Evolutionary conservation across 495 filamentous ascomycete genomes (phyloP).

Genomic region (Xylaria bambusicola): DNA sequence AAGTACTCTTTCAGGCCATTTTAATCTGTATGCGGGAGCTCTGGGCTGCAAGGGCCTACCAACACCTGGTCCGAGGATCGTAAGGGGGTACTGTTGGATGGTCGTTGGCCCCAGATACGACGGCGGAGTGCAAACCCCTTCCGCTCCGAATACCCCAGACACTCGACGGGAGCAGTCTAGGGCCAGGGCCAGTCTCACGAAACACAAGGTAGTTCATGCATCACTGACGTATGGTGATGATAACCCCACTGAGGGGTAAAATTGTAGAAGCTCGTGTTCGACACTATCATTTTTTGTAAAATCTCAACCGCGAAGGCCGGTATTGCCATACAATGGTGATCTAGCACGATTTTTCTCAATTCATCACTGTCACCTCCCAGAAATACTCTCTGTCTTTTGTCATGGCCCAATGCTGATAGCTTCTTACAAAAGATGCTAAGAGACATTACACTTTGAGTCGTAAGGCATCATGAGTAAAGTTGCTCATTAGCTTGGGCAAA

Average conservation of each 20-base stretch:
- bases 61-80: slow-evolving; percentile 11
- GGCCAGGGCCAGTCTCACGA: neutral
- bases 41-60: slow-evolving; percentile 1
- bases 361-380: no score
- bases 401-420: neutral
- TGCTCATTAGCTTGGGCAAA: neutral
- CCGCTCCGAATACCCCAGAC: slow-evolving; percentile 7
- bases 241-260: slow-evolving; percentile 29
- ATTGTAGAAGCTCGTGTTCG: slow-evolving; percentile 3
- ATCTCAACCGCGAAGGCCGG: neutral
- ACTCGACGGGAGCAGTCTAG: neutral
- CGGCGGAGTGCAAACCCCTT: slow-evolving; percentile 6
- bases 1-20: slow-evolving; percentile 8
- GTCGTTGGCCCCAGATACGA: slow-evolving; percentile 10
- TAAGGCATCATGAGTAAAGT: neutral
- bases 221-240: slow-evolving; percentile 12
- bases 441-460: neutral
- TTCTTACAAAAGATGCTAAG: no score
- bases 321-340: neutral
- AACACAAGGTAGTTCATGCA: slow-evolving; percentile 13
- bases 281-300: neutral
- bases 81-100: neutral
- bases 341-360: neutral
- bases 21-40: slow-evolving; percentile 4
- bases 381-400: neutral